Conservation (phyloP, 148 eudicot genomes). For the Dianthus caryophyllus region DNA sequence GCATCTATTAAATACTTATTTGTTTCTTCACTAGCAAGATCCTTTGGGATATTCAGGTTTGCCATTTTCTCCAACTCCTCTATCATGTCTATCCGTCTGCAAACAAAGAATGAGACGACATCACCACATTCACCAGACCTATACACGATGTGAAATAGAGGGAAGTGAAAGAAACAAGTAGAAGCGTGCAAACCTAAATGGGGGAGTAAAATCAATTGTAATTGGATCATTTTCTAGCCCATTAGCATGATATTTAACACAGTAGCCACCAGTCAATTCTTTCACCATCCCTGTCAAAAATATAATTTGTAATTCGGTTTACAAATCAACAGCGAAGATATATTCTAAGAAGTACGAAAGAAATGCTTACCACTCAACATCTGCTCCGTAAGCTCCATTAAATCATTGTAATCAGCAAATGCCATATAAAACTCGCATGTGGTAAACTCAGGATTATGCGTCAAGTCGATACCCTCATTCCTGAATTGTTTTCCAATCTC, state of each 20-base stretch:
- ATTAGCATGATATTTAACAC: conserved; percentile 78
- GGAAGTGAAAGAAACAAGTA: background rate
- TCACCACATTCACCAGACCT: background rate
- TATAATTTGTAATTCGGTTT: conserved; percentile 8
- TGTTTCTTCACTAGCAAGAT: conserved; percentile 65
- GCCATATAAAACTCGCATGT: conserved; percentile 99
- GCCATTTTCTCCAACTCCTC: conserved; percentile 81
- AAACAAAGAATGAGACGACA: conserved; percentile 10
- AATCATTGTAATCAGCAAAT: conserved; percentile 89
- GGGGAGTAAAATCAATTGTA: conserved; percentile 95
- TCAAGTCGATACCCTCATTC: conserved; percentile 93
- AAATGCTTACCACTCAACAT: conserved; percentile 73
- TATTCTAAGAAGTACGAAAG: background rate
- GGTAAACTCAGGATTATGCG: conserved; percentile 97
- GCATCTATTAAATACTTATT: conserved; percentile 66
- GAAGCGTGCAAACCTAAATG: conserved; percentile 59
- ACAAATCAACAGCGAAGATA: background rate
- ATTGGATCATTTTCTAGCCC: conserved; percentile 75
- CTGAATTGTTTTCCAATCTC: conserved; percentile 97
- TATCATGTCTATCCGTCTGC: conserved; percentile 90
- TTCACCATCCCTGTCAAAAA: conserved; percentile 70
- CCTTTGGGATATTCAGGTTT: conserved; percentile 77
- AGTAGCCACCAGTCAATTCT: conserved; percentile 85
- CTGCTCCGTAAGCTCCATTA: conserved; percentile 83
- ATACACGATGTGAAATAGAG: background rate